A percentile compares a stretch with the other conserved stretches of the same genome.
These are phyloP conservation scores for Xylaria venustula DNA, from an alignment of 495 filamentous ascomycete genomes.

Conservation along the genomic window DNA sequence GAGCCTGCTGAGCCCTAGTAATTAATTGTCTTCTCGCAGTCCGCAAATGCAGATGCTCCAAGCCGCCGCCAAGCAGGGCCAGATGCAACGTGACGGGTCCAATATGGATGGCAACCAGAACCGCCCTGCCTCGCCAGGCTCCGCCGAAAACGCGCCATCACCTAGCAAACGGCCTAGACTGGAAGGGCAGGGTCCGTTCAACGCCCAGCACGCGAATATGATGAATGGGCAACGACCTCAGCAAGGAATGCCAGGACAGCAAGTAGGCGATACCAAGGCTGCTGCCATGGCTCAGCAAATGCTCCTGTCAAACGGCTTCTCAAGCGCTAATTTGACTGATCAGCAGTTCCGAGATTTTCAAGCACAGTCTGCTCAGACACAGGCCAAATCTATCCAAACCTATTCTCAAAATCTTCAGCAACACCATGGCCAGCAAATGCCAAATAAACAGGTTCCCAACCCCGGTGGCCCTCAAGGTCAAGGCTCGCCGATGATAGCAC, in stretches of 20 bases:
- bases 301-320: slow-evolving; percentile 74
- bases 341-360: slow-evolving; percentile 76
- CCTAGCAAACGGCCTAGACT: slow-evolving; percentile 90
- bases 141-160: slow-evolving; percentile 84
- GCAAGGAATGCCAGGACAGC: slow-evolving; percentile 69
- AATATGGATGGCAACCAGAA: slow-evolving; percentile 83
- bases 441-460: slow-evolving; percentile 60
- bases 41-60: slow-evolving; percentile 69
- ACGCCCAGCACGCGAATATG: slow-evolving; percentile 66
- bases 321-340: slow-evolving; percentile 68
- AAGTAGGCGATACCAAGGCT: slow-evolving; percentile 57
- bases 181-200: slow-evolving; percentile 65
- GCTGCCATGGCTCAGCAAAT: slow-evolving; percentile 50
- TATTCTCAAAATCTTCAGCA: slow-evolving; percentile 81
- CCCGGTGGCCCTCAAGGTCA: slow-evolving; percentile 55
- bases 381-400: slow-evolving; percentile 79
- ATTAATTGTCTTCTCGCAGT: slow-evolving; percentile 38
- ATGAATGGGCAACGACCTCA: slow-evolving; percentile 75
- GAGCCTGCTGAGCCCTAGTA: neutral
- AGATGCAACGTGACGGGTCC: slow-evolving; percentile 83
- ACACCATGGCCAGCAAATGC: slow-evolving; percentile 77
- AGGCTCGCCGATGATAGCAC: slow-evolving; percentile 76
- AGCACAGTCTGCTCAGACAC: slow-evolving; percentile 55
- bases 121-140: slow-evolving; percentile 76
- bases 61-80: slow-evolving; percentile 58